Base-by-base conservation (phyloP, 805 yeast species). In the Cyberlindnera euphorbiae region DNA sequence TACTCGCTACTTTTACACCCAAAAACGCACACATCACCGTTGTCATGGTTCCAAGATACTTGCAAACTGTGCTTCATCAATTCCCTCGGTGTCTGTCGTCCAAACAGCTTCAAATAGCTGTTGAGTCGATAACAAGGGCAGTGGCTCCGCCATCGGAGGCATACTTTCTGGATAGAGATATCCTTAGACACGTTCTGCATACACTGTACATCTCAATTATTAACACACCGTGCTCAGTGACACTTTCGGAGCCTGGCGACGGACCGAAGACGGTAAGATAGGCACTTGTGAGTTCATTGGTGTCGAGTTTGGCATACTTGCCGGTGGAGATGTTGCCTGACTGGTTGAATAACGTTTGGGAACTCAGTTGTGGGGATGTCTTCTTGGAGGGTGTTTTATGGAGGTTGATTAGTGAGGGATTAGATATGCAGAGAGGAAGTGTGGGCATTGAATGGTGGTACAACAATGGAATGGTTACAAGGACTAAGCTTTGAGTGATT, bases 381-480 rank as follows among this genome's bases (percentile, higher is more conserved):
- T 38, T 17, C 62, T 59, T 79, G 35, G 50, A 59, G 10, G 60
- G 56, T 15, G 54, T 55, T 29, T 49, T 77, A 31, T 79, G 85
- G 82, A 67, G 65, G 27, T 59, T 69, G 18, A 53, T 81, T 4
- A 68, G 80, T 32, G 81, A 75, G 45, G 78, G 73, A 40, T 61
- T 74, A 36, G 81, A 76, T 45, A 59, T 75, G 37, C 76, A 75
- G 44, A 64, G 80, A 44, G 71, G 77, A 5, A 72, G 69, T 28
- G 36, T 74, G 27, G 83, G 75, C 1, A 65, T 73, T 34, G 58
- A 58, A 16, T 79, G 85, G 84, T 79, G 85, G 85, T 79, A 77
- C 52, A 68, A 66, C 17, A 30, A 32, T 22, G 30, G 30, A 10
- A 25, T 11, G 17, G 22, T 26, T 8, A 10, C 11, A 8, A 30